Evolutionary conservation across 805 yeast species (phyloP), one percentile per base, ranked within the genome.

Genomic region (Saccharomycopsis sp.): DNA sequence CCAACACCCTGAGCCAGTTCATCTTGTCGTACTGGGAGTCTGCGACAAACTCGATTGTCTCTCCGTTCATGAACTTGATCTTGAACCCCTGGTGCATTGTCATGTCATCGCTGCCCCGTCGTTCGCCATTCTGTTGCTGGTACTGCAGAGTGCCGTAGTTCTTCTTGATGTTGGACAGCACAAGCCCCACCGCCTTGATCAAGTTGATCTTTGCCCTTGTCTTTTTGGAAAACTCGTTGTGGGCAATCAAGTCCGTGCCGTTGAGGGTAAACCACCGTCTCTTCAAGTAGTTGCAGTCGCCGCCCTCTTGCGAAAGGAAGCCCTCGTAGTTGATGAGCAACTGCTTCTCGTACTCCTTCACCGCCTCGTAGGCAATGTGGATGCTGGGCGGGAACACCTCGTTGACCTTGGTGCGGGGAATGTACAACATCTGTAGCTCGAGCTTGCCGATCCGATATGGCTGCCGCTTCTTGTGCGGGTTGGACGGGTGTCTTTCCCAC

Each of bases 261-360:
- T 71, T 64, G n/a, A 88, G 64, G 49, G 72, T 77, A 63, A 80
- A 86, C 61, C 60, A 84, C 43, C 96, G 68, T 49, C 81, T 73
- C 50, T 82, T 74, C 77, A 88, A 75, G 21, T 68, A 63, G 12
- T 68, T 72, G 50, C 92, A 73, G 61, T 88, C 97, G 7, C 96
- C 96, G 15, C 97, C 97, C 53, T 80, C 85, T 61, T 88, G 97
- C 52, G 76, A 75, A 62, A 89, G 62, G 53, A 65, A 78, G 0
- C 96, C 96, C 54, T 81, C 80, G 52, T 63, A 62, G 2, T 38
- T 41, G 15, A 64, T 51, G 4, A 49, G 36, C 48, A 62, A 53
- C 39, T 65, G 69, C 25, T 54, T 54, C 13, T 53, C 52, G 17
- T 61, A 56, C 50, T 70, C 63, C 4, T 57, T 44, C 7, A 69